A percentile compares a stretch with the other conserved stretches of the same genome.
These are phyloP conservation scores for Serendipita sp. DNA, from an alignment of 768 basidiomycete genomes.

Conservation along the genomic window DNA sequence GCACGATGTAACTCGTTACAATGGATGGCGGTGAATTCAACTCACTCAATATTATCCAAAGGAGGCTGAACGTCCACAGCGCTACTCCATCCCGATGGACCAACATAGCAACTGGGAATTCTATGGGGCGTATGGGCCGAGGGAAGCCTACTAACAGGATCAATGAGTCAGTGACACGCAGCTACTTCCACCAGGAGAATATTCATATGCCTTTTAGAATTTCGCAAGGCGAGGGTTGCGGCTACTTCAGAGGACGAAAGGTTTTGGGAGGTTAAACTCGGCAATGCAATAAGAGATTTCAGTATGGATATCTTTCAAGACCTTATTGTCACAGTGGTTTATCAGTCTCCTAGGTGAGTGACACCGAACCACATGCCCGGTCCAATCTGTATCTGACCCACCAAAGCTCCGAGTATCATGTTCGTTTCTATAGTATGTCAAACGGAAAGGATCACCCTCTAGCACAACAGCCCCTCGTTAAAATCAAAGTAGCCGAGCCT, in stretches of 20 bases:
- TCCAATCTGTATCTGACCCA: neutral
- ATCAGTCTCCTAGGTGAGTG: neutral
- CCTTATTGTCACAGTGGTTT: neutral
- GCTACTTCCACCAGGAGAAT: neutral
- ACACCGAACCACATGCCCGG: too few relatives aligned
- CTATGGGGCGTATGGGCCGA: neutral
- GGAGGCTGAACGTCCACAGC: neutral
- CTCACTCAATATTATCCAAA: neutral
- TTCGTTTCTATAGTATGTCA: neutral
- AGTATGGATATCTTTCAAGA: constrained; percentile 5
- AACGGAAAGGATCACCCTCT: neutral
- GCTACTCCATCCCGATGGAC: neutral
- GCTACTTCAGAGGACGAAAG: neutral
- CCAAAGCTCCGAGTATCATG: too few relatives aligned
- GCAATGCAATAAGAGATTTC: neutral
- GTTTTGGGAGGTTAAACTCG: neutral
- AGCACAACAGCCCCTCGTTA: neutral
- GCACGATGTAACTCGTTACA: neutral
- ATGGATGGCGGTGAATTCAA: neutral
- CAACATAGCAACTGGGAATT: neutral
- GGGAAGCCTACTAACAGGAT: neutral
- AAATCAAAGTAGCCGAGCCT: neutral
- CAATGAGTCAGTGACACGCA: neutral
- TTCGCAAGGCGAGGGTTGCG: neutral
- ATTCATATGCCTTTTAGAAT: neutral